Base-by-base conservation (phyloP, 2,329 filamentous ascomycete species). In the Colletotrichum spaethianum region DNA sequence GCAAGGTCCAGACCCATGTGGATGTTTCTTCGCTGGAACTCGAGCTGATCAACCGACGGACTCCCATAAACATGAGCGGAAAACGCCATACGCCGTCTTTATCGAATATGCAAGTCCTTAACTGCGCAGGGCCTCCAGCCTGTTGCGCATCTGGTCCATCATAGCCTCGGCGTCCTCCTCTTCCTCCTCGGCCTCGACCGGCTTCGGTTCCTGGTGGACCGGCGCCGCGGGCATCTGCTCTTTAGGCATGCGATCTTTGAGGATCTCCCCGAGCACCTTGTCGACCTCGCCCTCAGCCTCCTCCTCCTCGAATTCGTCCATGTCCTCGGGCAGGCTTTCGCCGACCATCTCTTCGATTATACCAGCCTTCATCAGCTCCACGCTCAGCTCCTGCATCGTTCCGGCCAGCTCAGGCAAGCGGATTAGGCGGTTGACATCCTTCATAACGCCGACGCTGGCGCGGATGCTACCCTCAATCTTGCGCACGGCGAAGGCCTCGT, bases 261-360 rank as follows among this genome's bases (percentile, higher is more conserved):
- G 85, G 53, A 99, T 92, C 86, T 98, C 96, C 3, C 94, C 92
- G 33, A 99, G 86, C 16, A 98, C 92, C 87, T 96, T 97, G 79
- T 98, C 95, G 12, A 98, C 94, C 86, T 98, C 96, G 26, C 84
- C 85, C 79, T 93, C 92, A 2, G 88, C 91, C 81, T 94, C 92
- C 77, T 91, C 87, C 73, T 94, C 94, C 71, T 93, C 91, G 70
- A 94, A 89, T 64, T 90, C 86, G 76, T 94, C 85, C 63, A 92
- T 83, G 69, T 95, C 92, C 75, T 92, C 89, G n/a, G 95, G 94
- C 75, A 98, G 85, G 53, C 88, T 91, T 80, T 98, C 96, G 59
- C 92, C 93, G 5, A 97, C 91, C 93, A 98, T 98, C 85, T 99
- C 96, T 86, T 98, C 96, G 73, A 98, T 97, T 75, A 99, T 96